Conservation (phyloP, 2,329 filamentous ascomycete species). For the Aspergillus ruber region DNA sequence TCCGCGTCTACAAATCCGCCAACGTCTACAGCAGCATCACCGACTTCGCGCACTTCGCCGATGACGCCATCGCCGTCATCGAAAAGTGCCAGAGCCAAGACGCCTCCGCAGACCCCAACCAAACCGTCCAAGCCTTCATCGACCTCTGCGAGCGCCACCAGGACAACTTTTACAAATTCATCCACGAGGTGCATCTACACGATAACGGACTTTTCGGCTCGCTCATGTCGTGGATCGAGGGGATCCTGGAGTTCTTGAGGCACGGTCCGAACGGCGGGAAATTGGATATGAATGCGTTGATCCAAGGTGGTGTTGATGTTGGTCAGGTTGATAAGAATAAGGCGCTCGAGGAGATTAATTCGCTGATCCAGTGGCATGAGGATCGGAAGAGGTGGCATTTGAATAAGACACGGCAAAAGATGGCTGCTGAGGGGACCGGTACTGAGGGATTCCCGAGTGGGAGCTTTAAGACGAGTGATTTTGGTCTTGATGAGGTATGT, state of each 20-base stretch:
- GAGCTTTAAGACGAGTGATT: constrained; percentile 72
- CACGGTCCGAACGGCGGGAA: constrained; percentile 77
- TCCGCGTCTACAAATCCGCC: constrained; percentile 95
- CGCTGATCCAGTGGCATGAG: constrained; percentile 87
- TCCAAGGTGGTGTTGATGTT: constrained; percentile 68
- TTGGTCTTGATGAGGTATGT: constrained; percentile 72
- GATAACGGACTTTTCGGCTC: constrained; percentile 95
- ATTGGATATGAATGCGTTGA: constrained; percentile 88
- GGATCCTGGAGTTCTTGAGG: constrained; percentile 85
- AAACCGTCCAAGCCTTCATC: constrained; percentile 96
- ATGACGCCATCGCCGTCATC: constrained; percentile 82
- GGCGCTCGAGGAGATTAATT: constrained; percentile 73
- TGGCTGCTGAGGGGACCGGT: constrained; percentile 72
- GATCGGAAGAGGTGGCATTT: constrained; percentile 96
- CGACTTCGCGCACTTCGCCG: constrained; percentile 87
- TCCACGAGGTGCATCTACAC: constrained; percentile 94
- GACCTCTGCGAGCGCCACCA: constrained; percentile 93
- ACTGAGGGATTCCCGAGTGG: constrained; percentile 46
- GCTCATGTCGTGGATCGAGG: constrained; percentile 95
- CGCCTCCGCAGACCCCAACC: constrained; percentile 89
- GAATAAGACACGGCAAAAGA: constrained; percentile 96
- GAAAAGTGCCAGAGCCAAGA: constrained; percentile 65
- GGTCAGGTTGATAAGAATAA: constrained; percentile 63
- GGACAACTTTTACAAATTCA: constrained; percentile 97
- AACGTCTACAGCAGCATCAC: constrained; percentile 98